A percentile compares a stretch with the other conserved stretches of the same genome.
phyloP scores from a whole-genome alignment of 176 grass and related monocot genomes.

The Zoysia pacifica region DNA sequence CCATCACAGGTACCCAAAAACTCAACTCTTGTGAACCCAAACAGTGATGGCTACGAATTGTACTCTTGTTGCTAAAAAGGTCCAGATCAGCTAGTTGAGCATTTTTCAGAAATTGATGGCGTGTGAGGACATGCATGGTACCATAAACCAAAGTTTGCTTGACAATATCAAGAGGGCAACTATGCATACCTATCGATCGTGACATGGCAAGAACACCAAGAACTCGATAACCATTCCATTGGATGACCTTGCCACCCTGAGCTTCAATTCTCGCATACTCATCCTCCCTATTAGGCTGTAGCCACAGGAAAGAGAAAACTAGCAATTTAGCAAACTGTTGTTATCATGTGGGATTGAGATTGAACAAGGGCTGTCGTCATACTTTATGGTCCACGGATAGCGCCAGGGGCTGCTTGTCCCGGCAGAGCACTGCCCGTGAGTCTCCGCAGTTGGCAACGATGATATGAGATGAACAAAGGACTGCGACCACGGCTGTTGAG shows the following conservation, averaged over 20 bases:
- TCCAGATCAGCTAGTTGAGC: neutral
- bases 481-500: conserved; percentile 70
- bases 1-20: neutral
- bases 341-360: neutral
- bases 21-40: neutral
- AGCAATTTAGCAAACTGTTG: neutral
- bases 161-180: neutral
- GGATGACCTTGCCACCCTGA: conserved; percentile 63
- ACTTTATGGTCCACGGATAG: conserved; percentile 91
- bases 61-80: neutral
- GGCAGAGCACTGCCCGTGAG: conserved; percentile 82
- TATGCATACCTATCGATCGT: conserved; percentile 70
- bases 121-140: neutral
- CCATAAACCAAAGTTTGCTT: neutral
- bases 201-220: conserved; percentile 97
- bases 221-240: conserved; percentile 74
- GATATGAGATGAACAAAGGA: conserved; percentile 70
- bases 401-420: conserved; percentile 66
- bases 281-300: conserved; percentile 68
- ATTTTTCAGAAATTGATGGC: neutral
- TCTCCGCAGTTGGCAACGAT: conserved; percentile 89
- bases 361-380: neutral
- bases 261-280: conserved; percentile 66
- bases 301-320: neutral
- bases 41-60: neutral